Percentiles rank a stretch among this genome's conserved stretches.
These are phyloP conservation scores for Yarrowia deformans DNA, from an alignment of 805 yeast species.

Conservation along the genomic window DNA sequence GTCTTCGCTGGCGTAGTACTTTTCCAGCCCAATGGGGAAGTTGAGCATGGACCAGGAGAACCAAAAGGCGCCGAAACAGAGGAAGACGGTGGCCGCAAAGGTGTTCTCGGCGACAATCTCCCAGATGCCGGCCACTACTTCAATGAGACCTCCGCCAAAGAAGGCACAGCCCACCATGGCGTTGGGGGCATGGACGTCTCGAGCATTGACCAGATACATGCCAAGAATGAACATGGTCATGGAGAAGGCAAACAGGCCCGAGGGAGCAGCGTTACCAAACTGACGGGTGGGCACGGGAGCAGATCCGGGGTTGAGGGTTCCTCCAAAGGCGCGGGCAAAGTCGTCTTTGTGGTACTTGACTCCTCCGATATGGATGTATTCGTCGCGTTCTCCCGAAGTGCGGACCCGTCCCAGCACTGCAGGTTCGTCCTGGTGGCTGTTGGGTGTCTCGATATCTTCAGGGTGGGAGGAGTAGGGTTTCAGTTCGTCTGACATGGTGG, in stretches of 20 bases:
- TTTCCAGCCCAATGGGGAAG: constrained; percentile 49
- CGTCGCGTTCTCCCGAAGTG: constrained; percentile 59
- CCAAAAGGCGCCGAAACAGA: constrained; percentile 66
- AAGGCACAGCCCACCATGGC: constrained; percentile 67
- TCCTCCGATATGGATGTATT: constrained; percentile 69
- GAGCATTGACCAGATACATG: constrained; percentile 60
- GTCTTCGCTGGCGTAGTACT: constrained; percentile 57
- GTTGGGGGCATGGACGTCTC: constrained; percentile 62
- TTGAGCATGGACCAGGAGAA: constrained; percentile 66
- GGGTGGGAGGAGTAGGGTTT: constrained; percentile 8
- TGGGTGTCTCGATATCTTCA: not conserved
- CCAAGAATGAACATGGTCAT: constrained; percentile 67
- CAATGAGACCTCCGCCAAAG: constrained; percentile 68
- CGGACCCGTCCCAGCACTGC: constrained; percentile 43
- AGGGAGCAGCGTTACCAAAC: constrained; percentile 68
- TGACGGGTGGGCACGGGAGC: constrained; percentile 54
- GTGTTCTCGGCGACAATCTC: constrained; percentile 68
- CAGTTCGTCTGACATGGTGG: not conserved
- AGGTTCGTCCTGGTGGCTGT: constrained; percentile 39
- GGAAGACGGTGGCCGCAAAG: constrained; percentile 63
- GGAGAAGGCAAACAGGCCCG: constrained; percentile 66
- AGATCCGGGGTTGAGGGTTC: constrained; percentile 32
- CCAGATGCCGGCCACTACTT: constrained; percentile 70
- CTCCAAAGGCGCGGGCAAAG: constrained; percentile 63
- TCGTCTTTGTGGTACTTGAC: constrained; percentile 67